These are phyloP conservation scores for Galerina sulciceps DNA, from an alignment of 768 basidiomycete genomes.

Conservation along the genomic window DNA sequence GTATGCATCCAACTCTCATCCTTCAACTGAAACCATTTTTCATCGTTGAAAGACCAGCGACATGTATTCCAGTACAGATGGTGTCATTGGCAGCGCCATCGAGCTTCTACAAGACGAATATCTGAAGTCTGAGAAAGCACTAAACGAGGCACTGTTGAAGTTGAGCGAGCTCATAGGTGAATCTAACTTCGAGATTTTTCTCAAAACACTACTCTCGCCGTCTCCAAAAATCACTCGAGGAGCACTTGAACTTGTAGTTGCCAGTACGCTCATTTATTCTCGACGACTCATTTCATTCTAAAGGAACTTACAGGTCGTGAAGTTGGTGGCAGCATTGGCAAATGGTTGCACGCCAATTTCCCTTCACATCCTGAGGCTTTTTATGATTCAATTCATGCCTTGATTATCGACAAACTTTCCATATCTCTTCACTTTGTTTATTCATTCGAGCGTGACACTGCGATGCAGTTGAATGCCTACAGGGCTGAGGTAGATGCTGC, in stretches of 20 bases:
- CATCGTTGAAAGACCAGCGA: neutral
- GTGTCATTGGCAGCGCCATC: neutral
- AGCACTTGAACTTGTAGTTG: constrained; percentile 15
- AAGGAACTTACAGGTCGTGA: constrained; percentile 4
- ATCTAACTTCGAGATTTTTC: constrained; percentile 2
- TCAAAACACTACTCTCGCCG: constrained; percentile 6
- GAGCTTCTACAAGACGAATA: constrained; percentile 5
- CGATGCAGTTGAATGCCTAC: neutral
- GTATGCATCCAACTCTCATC: no score
- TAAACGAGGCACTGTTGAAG: neutral
- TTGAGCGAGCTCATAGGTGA: neutral
- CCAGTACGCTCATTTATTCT: constrained; percentile 10
- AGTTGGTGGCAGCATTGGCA: neutral
- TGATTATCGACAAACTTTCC: constrained; percentile 12
- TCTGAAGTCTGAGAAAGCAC: constrained; percentile 1
- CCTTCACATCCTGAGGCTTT: neutral
- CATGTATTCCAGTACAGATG: neutral
- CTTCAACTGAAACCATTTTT: no score
- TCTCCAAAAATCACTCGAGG: constrained; percentile 2
- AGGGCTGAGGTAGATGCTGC: constrained; percentile 8
- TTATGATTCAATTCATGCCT: constrained; percentile 3
- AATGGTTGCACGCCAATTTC: constrained; percentile 5
- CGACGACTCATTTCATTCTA: neutral
- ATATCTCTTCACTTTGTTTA: constrained; percentile 8
- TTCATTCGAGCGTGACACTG: constrained; percentile 5